phyloP scores from a whole-genome alignment of 1,139 yeast species.

The Lodderomyces oxycetoniae region DNA sequence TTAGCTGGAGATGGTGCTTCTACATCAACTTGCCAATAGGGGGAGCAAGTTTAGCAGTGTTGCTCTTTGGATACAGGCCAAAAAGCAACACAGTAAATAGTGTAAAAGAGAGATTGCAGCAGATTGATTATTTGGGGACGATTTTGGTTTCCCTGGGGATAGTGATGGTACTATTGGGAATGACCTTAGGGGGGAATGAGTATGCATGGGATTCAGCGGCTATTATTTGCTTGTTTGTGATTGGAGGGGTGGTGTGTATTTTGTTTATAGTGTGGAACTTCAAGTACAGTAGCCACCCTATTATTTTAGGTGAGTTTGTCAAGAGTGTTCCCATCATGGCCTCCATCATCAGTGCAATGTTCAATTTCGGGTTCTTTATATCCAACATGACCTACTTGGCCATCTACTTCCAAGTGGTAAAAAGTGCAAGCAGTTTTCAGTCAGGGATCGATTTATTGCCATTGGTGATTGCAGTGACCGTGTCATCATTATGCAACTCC shows the following conservation, averaged over 20 bases:
- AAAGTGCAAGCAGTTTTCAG: conserved; percentile 44
- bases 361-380: conserved; percentile 45
- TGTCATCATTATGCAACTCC: conserved; percentile 46
- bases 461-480: conserved; percentile 46
- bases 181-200: conserved; percentile 34
- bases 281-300: conserved; percentile 38
- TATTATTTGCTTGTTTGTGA: conserved; percentile 48
- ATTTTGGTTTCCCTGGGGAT: conserved; percentile 26
- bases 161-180: conserved; percentile 28
- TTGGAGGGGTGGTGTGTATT: conserved; percentile 47
- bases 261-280: conserved; percentile 49
- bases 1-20: conserved; percentile 78
- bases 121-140: conserved; percentile 33
- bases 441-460: conserved; percentile 60
- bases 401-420: conserved; percentile 53
- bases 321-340: conserved; percentile 31
- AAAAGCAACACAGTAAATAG: conserved; percentile 31
- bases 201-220: conserved; percentile 47
- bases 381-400: conserved; percentile 42
- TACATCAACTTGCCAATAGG: conserved; percentile 69
- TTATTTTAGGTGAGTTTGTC: conserved; percentile 43
- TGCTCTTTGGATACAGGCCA: conserved; percentile 52
- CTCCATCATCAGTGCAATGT: conserved; percentile 34
- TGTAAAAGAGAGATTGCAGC: conserved; percentile 36
- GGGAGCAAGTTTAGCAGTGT: conserved; percentile 46